phyloP scores from a whole-genome alignment of 1,284 basidiomycete species.

The Blastosporella zonata region DNA sequence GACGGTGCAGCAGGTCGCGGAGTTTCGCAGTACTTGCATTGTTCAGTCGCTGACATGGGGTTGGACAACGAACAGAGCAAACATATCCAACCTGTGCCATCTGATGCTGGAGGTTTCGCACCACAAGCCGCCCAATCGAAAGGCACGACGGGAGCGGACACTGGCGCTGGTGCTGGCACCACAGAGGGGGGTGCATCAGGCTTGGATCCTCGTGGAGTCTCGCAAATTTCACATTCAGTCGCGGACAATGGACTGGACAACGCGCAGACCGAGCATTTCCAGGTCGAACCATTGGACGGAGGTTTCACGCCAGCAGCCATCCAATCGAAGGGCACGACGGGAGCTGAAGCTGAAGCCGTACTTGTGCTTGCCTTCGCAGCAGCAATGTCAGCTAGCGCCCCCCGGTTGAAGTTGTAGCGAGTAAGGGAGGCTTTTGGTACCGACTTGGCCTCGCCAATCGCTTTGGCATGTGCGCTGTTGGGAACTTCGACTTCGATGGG shows the following conservation, averaged over 20 bases:
- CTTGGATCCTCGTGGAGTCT: slow-evolving; percentile 27
- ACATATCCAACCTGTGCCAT: no score
- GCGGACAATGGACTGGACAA: slow-evolving; percentile 38
- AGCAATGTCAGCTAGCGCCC: not conserved
- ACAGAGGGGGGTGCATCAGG: not conserved
- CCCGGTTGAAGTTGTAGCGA: slow-evolving; percentile 26
- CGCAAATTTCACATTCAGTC: slow-evolving; percentile 44
- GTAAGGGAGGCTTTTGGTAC: slow-evolving; percentile 45
- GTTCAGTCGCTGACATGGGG: no score
- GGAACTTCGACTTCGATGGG: slow-evolving; percentile 11
- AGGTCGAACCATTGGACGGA: slow-evolving; percentile 27
- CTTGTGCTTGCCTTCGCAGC: slow-evolving; percentile 1
- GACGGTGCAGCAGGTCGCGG: not conserved
- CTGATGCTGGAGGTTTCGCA: no score
- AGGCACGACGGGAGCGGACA: no score
- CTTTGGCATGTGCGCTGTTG: slow-evolving; percentile 24
- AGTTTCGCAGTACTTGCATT: no score
- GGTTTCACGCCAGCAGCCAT: slow-evolving; percentile 37
- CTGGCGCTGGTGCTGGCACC: no score
- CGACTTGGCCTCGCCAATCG: slow-evolving; percentile 29
- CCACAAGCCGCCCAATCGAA: no score
- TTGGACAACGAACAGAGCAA: no score
- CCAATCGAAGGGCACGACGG: slow-evolving; percentile 26
- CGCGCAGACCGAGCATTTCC: slow-evolving; percentile 45
- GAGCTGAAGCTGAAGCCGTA: slow-evolving; percentile 13